A percentile compares a stretch with the other conserved stretches of the same genome.
Evolutionary conservation across 805 yeast species (phyloP).

Genomic region (Zygotorulaspora sp.): DNA sequence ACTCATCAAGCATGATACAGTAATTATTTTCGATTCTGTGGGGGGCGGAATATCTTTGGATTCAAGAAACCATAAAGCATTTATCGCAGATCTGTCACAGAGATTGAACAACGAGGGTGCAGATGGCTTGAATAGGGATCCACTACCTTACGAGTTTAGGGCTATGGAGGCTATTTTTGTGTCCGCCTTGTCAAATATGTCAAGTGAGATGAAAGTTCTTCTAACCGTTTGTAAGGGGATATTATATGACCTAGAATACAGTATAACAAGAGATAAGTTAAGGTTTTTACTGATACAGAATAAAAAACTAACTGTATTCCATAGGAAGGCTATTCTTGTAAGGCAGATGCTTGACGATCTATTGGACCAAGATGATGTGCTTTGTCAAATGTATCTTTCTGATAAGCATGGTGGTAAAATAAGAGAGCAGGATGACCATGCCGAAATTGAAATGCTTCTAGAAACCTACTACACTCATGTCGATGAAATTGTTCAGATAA

Average conservation of each 20-base stretch:
- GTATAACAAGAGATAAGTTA: constrained; percentile 74
- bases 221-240: constrained; percentile 70
- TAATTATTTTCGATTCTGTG: constrained; percentile 64
- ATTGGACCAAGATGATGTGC: constrained; percentile 80
- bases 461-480: constrained; percentile 88
- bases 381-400: constrained; percentile 75
- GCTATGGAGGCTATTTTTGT: constrained; percentile 86
- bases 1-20: constrained; percentile 65
- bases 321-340: constrained; percentile 76
- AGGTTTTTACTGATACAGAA: constrained; percentile 77
- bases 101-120: constrained; percentile 25
- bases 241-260: constrained; percentile 70
- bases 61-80: constrained; percentile 27
- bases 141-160: constrained; percentile 80
- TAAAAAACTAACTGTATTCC: constrained; percentile 77
- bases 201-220: constrained; percentile 84
- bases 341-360: constrained; percentile 82
- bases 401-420: constrained; percentile 47
- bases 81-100: constrained; percentile 23
- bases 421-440: constrained; percentile 59
- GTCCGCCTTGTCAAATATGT: constrained; percentile 70
- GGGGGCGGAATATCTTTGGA: constrained; percentile 27
- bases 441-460: constrained; percentile 82
- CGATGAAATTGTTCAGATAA: constrained; percentile 91
- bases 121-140: constrained; percentile 21